Conservation (phyloP, 2,329 filamentous ascomycete species). For the Neonectria hederae region DNA sequence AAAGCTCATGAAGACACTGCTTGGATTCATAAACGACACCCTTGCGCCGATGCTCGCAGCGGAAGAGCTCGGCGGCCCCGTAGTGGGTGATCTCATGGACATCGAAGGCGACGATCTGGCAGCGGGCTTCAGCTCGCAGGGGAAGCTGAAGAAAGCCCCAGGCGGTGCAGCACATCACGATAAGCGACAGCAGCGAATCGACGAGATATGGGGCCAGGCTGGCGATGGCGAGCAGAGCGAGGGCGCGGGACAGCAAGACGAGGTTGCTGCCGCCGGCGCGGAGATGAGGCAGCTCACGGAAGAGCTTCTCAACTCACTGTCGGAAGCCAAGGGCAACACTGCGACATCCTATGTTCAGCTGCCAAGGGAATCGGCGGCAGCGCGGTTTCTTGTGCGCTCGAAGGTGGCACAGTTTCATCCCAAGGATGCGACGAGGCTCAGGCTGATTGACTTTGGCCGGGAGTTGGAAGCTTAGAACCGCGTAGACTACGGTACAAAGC, state of each 20-base stretch:
- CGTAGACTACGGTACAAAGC: background rate
- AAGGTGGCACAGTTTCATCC: slow-evolving; percentile 75
- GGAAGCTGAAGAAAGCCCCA: slow-evolving; percentile 63
- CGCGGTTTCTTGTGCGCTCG: slow-evolving; percentile 70
- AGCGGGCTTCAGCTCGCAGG: slow-evolving; percentile 68
- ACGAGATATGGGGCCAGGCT: slow-evolving; percentile 68
- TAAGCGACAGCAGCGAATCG: slow-evolving; percentile 68
- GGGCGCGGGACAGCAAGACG: slow-evolving; percentile 50
- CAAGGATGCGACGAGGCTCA: slow-evolving; percentile 66
- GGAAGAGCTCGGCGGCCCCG: slow-evolving; percentile 84
- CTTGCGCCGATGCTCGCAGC: slow-evolving; percentile 82
- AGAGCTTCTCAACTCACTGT: slow-evolving; percentile 66
- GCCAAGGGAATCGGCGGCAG: slow-evolving; percentile 68
- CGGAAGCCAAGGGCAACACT: slow-evolving; percentile 63
- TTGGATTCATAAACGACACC: slow-evolving; percentile 74
- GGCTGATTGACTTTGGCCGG: slow-evolving; percentile 71
- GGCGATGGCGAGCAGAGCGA: slow-evolving; percentile 15
- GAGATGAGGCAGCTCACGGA: slow-evolving; percentile 71
- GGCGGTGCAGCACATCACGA: slow-evolving; percentile 51
- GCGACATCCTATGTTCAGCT: slow-evolving; percentile 67
- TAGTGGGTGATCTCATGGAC: slow-evolving; percentile 78
- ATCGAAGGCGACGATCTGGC: slow-evolving; percentile 67
- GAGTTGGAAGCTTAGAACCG: slow-evolving; percentile 63
- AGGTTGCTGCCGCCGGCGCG: slow-evolving; percentile 59
- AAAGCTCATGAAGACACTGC: slow-evolving; percentile 70